A percentile compares a stretch with the other conserved stretches of the same genome.
Evolutionary conservation across 1,284 basidiomycete genomes (phyloP).

Genomic region (Ceratobasidium sp.): DNA sequence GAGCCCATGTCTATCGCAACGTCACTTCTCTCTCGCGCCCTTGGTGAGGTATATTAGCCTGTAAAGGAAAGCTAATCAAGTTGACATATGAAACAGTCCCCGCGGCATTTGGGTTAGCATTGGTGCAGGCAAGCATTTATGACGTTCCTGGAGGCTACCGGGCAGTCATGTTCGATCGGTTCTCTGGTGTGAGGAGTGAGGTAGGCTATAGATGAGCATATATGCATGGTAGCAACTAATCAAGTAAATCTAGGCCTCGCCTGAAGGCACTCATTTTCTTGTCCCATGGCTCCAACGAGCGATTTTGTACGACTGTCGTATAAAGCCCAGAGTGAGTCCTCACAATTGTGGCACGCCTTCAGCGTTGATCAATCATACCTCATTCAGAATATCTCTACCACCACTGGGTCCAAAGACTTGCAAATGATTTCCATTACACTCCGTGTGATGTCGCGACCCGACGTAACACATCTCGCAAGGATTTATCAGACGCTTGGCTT

Average conservation of each 20-base stretch:
- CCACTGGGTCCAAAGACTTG: conserved; percentile 94
- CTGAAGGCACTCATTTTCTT: conserved; percentile 97
- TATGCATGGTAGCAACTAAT: not conserved
- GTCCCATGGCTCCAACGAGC: conserved; percentile 95
- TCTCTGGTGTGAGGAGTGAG: conserved; percentile 87
- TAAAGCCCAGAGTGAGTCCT: conserved; percentile 86
- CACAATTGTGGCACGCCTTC: not conserved
- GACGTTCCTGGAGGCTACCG: conserved; percentile 94
- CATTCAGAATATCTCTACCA: conserved; percentile 91
- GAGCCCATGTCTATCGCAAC: conserved; percentile 27
- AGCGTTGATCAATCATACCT: not conserved
- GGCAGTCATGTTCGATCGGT: conserved; percentile 99
- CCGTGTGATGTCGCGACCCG: conserved; percentile 94
- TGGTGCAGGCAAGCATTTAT: conserved; percentile 83
- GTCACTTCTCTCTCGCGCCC: conserved; percentile 29
- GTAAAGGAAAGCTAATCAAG: not conserved
- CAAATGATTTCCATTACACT: conserved; percentile 98
- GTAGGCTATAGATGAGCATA: conserved; percentile 57
- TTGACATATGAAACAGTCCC: conserved; percentile 66
- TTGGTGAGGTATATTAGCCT: conserved; percentile 8
- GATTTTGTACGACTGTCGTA: conserved; percentile 97
- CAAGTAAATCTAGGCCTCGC: conserved; percentile 67
- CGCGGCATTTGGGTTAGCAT: conserved; percentile 72
- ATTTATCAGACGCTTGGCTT: conserved; percentile 95
- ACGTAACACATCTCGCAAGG: conserved; percentile 86